Evolutionary conservation across 2,329 filamentous ascomycete species (phyloP).

Genomic region (Akanthomyces dipterigenus): DNA sequence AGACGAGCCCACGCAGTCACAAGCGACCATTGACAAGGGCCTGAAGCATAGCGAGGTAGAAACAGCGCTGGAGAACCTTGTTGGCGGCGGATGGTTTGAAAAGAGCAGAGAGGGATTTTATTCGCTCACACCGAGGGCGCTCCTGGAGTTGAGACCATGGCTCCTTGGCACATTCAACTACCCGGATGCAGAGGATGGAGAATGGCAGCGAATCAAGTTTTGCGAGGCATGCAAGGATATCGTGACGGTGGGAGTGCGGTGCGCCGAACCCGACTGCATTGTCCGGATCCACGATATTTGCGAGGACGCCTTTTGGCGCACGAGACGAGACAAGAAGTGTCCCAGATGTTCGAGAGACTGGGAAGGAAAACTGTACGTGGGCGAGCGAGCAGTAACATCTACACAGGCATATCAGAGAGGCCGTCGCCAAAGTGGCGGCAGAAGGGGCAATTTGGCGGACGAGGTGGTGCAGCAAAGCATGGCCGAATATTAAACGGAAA

Average conservation of each 20-base stretch:
- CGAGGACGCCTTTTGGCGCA: conserved; percentile 64
- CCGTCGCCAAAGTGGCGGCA: conserved; percentile 27
- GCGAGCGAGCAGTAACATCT: conserved; percentile 50
- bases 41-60: conserved; percentile 77
- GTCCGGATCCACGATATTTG: conserved; percentile 74
- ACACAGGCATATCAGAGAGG: conserved; percentile 43
- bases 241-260: conserved; percentile 77
- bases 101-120: conserved; percentile 67
- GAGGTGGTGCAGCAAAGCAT: conserved; percentile 25
- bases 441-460: conserved; percentile 26
- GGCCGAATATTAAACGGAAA: conserved; percentile 21
- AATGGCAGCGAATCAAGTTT: conserved; percentile 71
- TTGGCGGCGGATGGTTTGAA: conserved; percentile 80
- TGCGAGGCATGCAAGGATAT: conserved; percentile 88
- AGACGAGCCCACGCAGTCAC: conserved; percentile 22
- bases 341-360: conserved; percentile 51
- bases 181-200: conserved; percentile 48
- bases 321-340: conserved; percentile 55
- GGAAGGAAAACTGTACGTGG: conserved; percentile 43
- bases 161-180: conserved; percentile 89
- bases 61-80: conserved; percentile 58
- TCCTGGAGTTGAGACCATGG: conserved; percentile 82
- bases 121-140: conserved; percentile 63
- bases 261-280: conserved; percentile 59
- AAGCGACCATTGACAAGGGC: conserved; percentile 39